Evolutionary conservation across 495 filamentous ascomycete species (phyloP), one percentile per base, ranked within the genome.

Genomic region (Bathelium albidoporum): DNA sequence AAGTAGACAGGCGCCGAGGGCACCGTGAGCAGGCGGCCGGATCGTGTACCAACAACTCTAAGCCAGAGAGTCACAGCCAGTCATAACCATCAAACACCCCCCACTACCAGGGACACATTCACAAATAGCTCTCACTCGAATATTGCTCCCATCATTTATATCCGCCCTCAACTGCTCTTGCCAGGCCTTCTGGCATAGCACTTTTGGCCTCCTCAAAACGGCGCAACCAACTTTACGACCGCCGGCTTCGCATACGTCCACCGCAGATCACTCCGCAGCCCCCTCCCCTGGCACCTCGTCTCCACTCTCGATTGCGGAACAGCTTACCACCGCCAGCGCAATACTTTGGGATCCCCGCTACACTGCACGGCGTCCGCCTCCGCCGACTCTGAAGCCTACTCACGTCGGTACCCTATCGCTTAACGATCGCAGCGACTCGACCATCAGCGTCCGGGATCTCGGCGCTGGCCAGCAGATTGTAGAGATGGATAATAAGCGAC

Each of bases 401-500:
- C 70, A 75, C 72, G 72, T 73, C 24, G 70, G 69, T n/a, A 73
- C 74, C 10, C 73, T 77, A 43, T 63, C 66, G n/a, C 60, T 75
- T 41, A 64, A 70, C 29, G 67, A 71, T 59, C 70, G 74, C 22
- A 74, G 70, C 34, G 74, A 77, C 70, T 75, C 72, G 39, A 74
- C 71, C 65, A 76, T 77, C 67, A 71, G 67, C 34, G 69, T 77
- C 31, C 58, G 67, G 20, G 71, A 66, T 59, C 60, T 77, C 32
- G 72, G 72, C 39, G 73, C 70, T 32, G 73, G 73, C 59, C 63
- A 67, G 44, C 68, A 67, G 61, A 65, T 74, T 34, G 44, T 60
- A 14, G 79, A 65, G 41, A 96, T 96, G 91, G 91, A 95, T 76
- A 55, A 55, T 24, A 88, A 89, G 68, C 84, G 91, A 69, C 89